Evolutionary conservation across 306 rosid species (phyloP), one percentile per base, ranked within the genome.

Genomic region (Dalbergia oliveri): DNA sequence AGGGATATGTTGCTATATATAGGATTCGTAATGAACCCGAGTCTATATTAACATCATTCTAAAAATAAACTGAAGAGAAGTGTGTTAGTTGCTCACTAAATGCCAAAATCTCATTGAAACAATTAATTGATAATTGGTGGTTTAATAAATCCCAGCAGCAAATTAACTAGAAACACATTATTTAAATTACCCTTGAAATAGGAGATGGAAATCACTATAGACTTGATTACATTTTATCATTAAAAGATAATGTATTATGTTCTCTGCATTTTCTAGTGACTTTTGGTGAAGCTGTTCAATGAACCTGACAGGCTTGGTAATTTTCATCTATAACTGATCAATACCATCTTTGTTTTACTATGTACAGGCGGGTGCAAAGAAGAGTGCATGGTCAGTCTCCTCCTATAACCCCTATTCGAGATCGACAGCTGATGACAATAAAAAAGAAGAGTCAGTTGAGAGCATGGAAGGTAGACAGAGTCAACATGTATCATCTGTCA

Each of bases 371-470:
- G 76, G 65, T 59, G 60, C 88, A 84, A 37, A 89, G 86, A 73
- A 87, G 87, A 69, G 84, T 76, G 75, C 70, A 1, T 56, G 87
- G 80, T 39, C 84, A 80, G 73, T 92, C 96, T 76, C 94, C 92
- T 54, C 84, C 57, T 73, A 39, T 80, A 69, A 51, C 85, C 80
- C 87, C 91, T 73, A 65, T 72, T 63, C 86, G 18, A 79, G 95
- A 51, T 44, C 76, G 69, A 82, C 79, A 64, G 75, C 66, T 58
- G 66, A 60, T 31, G 88, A 84, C 73, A 79, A 76, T 84, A 43
- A 61, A 66, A 88, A 88, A 61, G 97, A 91, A 87, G 97, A 79
- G 43, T 96, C 97, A 9, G 85, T 75, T 59, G 99, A 84, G 81
- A 93, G 94, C 86, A 73, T 93, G 86, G 94, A 89, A 64, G 89